Percentiles rank a stretch among this genome's conserved stretches.
These are phyloP conservation scores for Candida coquimbonensis DNA, from an alignment of 805 yeast species.

Conservation along the genomic window DNA sequence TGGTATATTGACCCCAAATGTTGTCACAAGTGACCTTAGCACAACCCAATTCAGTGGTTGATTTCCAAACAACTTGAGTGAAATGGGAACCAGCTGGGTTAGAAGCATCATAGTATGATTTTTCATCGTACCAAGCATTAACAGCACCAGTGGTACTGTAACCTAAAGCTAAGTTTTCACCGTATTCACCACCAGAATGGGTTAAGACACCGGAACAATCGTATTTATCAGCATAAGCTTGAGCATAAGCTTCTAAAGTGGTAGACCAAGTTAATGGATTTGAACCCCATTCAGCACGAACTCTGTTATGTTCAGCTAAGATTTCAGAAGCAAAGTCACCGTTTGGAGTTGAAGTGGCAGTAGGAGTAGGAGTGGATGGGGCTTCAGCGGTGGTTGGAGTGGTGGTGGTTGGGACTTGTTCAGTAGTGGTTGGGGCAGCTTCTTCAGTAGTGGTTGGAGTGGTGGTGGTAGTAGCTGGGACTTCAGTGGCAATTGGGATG, in stretches of 20 bases:
- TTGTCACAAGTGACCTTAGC: slow-evolving; percentile 56
- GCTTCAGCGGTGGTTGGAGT: slow-evolving; percentile 4
- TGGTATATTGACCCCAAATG: slow-evolving; percentile 52
- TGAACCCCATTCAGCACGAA: slow-evolving; percentile 42
- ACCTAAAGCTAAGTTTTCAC: slow-evolving; percentile 80
- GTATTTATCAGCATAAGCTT: slow-evolving; percentile 41
- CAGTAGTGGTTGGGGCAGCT: slow-evolving; percentile 4
- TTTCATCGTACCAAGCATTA: slow-evolving; percentile 75
- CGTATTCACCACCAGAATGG: slow-evolving; percentile 70
- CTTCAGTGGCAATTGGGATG: slow-evolving; percentile 11
- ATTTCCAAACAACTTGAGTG: slow-evolving; percentile 79
- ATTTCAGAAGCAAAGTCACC: slow-evolving; percentile 33
- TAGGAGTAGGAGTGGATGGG: slow-evolving; percentile 18
- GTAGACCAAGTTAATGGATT: slow-evolving; percentile 43
- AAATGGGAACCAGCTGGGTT: slow-evolving; percentile 68
- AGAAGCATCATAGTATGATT: slow-evolving; percentile 43
- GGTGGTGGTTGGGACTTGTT: slow-evolving; percentile 4
- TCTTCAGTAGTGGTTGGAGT: slow-evolving; percentile 16
- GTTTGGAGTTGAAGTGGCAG: slow-evolving; percentile 16
- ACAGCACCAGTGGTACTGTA: slow-evolving; percentile 47
- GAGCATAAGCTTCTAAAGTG: slow-evolving; percentile 41
- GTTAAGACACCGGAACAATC: slow-evolving; percentile 55
- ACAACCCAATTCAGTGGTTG: slow-evolving; percentile 66
- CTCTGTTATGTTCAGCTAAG: slow-evolving; percentile 42
- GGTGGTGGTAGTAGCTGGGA: slow-evolving; percentile 10